A percentile compares a stretch with the other conserved stretches of the same genome.
Conservation (phyloP, 352 stramenopile species). For the Phytophthora multivora region DNA sequence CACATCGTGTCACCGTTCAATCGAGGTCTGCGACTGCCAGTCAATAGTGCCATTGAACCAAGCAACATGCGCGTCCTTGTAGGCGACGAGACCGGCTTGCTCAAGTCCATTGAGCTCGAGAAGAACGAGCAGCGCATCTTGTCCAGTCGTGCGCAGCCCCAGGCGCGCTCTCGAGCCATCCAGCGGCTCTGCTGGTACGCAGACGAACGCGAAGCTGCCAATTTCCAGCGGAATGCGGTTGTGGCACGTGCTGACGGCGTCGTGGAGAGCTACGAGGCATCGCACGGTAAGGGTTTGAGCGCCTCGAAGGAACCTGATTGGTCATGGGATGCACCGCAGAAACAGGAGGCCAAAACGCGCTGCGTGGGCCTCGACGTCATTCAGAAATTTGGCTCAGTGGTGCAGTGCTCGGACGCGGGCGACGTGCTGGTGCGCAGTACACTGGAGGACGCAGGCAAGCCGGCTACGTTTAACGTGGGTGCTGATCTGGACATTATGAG, state of each 20-base stretch:
- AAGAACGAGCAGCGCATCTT: conserved; percentile 70
- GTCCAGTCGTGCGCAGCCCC: conserved; percentile 44
- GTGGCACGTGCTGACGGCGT: conserved; percentile 60
- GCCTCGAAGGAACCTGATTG: conserved; percentile 46
- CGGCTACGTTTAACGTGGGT: conserved; percentile 59
- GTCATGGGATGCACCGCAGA: conserved; percentile 37
- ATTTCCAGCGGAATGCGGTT: conserved; percentile 55
- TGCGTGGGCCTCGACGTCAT: conserved; percentile 68
- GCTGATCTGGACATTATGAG: conserved; percentile 59
- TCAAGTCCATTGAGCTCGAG: conserved; percentile 85
- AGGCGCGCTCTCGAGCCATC: conserved; percentile 54
- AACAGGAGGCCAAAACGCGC: conserved; percentile 15
- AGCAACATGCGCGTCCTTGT: conserved; percentile 72
- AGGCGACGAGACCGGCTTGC: conserved; percentile 80
- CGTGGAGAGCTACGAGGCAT: conserved; percentile 67
- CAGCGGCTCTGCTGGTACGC: conserved; percentile 68
- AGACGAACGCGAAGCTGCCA: conserved; percentile 44
- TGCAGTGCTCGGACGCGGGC: conserved; percentile 63
- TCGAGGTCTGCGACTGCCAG: conserved; percentile 9
- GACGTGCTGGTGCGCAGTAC: conserved; percentile 61
- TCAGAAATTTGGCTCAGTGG: conserved; percentile 64
- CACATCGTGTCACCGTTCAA: not conserved
- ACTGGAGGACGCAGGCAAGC: conserved; percentile 44
- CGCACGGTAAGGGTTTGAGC: conserved; percentile 42
- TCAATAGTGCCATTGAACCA: conserved; percentile 12